A percentile compares a stretch with the other conserved stretches of the same genome.
Conservation (phyloP, 495 filamentous ascomycete genomes). For the Daldinia grandis region DNA sequence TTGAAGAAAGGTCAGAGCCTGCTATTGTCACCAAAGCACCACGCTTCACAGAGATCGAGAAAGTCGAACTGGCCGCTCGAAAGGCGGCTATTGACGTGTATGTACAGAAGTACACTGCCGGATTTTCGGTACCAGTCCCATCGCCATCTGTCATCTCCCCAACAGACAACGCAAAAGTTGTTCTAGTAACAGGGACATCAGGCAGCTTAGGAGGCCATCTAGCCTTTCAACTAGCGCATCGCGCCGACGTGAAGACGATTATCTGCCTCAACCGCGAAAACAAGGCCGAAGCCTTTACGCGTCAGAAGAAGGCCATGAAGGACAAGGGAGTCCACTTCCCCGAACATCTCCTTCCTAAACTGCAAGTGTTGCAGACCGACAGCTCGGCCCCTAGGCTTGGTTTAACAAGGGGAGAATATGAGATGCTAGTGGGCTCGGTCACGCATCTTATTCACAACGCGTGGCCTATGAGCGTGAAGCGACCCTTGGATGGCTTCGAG, state of each 20-base stretch:
- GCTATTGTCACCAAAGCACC: neutral
- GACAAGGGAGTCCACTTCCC: constrained; percentile 47
- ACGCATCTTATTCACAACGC: constrained; percentile 68
- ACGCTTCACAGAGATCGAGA: neutral
- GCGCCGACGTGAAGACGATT: constrained; percentile 47
- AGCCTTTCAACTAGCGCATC: constrained; percentile 48
- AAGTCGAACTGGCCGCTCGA: neutral
- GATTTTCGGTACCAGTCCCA: neutral
- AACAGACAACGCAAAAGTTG: constrained; percentile 15
- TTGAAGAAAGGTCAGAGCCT: neutral
- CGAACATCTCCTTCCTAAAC: constrained; percentile 43
- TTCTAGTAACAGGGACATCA: constrained; percentile 62
- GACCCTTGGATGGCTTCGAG: constrained; percentile 56
- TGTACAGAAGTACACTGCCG: neutral
- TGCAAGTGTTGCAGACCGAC: constrained; percentile 57
- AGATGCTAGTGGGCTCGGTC: constrained; percentile 47
- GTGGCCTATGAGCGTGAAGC: constrained; percentile 63
- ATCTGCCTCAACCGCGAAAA: constrained; percentile 58
- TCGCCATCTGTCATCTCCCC: neutral
- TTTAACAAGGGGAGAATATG: constrained; percentile 51
- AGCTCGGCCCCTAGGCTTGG: constrained; percentile 55
- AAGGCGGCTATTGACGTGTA: neutral
- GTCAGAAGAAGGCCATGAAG: constrained; percentile 51
- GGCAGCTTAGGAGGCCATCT: constrained; percentile 56
- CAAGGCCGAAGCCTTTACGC: constrained; percentile 23